Evolutionary conservation across 2,329 filamentous ascomycete genomes (phyloP).

Genomic region (Emergomyces pasteurianus): DNA sequence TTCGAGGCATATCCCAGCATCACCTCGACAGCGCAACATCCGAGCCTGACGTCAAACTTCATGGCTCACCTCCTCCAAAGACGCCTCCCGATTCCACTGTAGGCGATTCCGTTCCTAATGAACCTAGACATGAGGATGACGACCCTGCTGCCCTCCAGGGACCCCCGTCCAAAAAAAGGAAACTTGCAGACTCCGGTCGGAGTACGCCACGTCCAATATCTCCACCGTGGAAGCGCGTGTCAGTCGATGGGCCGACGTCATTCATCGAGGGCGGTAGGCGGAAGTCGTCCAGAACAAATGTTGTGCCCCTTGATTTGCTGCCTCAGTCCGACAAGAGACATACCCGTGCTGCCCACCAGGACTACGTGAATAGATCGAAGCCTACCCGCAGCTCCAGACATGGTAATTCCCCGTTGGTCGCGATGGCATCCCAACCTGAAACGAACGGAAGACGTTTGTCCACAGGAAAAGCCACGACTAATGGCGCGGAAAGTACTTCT

Average conservation of each 20-base stretch:
- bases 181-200: constrained; percentile 29
- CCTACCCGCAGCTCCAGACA: constrained; percentile 13
- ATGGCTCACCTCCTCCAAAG: constrained; percentile 15
- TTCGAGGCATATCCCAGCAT: constrained; percentile 27
- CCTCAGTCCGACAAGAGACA: constrained; percentile 37
- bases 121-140: constrained; percentile 20
- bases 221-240: constrained; percentile 85
- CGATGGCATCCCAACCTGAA: constrained; percentile 19
- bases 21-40: constrained; percentile 26
- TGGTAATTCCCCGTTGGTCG: not conserved
- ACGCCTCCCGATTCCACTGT: constrained; percentile 13
- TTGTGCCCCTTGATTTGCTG: constrained; percentile 36
- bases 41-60: constrained; percentile 15
- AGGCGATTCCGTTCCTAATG: constrained; percentile 4
- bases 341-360: constrained; percentile 30
- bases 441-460: constrained; percentile 19
- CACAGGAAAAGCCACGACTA: constrained; percentile 19
- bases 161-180: constrained; percentile 36
- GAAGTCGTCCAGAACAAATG: constrained; percentile 47
- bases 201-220: constrained; percentile 43
- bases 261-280: constrained; percentile 55
- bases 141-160: constrained; percentile 21
- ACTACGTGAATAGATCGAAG: constrained; percentile 20
- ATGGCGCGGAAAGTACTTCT: constrained; percentile 14
- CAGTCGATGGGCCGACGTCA: constrained; percentile 75